A percentile compares a stretch with the other conserved stretches of the same genome.
Evolutionary conservation across 805 yeast species (phyloP).

Genomic region (Metschnikowia noctiluminum): DNA sequence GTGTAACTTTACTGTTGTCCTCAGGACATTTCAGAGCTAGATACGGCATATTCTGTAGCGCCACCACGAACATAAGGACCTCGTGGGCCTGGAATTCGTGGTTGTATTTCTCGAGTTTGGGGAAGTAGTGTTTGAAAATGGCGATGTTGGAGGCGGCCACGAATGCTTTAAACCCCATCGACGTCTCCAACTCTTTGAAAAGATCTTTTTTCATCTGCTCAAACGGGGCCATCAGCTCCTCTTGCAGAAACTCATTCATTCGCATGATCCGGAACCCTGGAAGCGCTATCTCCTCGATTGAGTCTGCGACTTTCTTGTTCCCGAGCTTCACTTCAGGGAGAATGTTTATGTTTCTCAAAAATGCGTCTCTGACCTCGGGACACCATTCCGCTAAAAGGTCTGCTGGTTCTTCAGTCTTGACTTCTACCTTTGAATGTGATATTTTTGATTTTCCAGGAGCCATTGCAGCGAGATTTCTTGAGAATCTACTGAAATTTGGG

Average conservation of each 20-base stretch:
- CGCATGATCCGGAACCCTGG: neutral
- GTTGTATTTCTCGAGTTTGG: neutral
- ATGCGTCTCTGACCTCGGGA: neutral
- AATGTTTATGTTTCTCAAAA: neutral
- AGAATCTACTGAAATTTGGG: no score
- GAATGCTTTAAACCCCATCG: neutral
- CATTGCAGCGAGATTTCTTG: neutral
- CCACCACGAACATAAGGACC: neutral
- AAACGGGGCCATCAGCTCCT: neutral
- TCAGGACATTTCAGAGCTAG: neutral
- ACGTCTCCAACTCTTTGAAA: neutral
- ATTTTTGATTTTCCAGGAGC: no score
- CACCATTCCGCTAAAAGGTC: neutral
- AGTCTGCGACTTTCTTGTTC: neutral
- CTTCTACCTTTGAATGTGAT: neutral
- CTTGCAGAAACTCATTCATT: neutral
- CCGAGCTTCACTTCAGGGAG: neutral
- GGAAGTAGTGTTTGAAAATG: neutral
- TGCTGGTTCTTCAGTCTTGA: neutral
- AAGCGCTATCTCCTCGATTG: neutral
- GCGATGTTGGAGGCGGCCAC: neutral
- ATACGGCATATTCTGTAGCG: neutral
- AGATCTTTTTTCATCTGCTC: neutral
- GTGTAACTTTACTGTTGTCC: neutral
- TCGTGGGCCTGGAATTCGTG: neutral